phyloP scores from a whole-genome alignment of 192 early-diverging fungal genomes.

The Powellomyces hirtus region DNA sequence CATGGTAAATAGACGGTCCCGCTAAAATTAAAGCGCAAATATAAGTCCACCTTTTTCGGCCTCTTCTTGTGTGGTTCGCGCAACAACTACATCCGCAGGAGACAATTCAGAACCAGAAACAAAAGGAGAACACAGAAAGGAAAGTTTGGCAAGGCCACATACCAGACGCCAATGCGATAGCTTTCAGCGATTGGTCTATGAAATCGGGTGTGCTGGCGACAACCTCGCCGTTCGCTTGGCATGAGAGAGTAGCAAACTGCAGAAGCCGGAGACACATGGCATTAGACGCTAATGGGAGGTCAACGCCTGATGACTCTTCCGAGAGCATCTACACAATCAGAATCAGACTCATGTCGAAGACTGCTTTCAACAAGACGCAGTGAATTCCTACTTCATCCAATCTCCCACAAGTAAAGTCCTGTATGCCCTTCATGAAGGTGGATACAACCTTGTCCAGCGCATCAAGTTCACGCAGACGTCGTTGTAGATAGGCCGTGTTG shows the following conservation, averaged over 20 bases:
- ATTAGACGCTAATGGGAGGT: too few species aligned
- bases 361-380: too few species aligned
- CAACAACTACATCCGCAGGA: not conserved
- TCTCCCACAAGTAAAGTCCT: too few species aligned
- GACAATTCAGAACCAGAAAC: not conserved
- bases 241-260: slow-evolving; percentile 1
- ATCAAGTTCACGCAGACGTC: not conserved
- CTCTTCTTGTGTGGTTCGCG: not conserved
- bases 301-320: too few species aligned
- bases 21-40: too few species aligned
- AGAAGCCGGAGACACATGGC: not conserved
- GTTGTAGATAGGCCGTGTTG: not conserved
- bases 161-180: not conserved
- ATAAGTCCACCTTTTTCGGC: too few species aligned
- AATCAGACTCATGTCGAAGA: too few species aligned
- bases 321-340: too few species aligned
- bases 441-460: not conserved
- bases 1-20: too few species aligned
- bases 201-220: not conserved
- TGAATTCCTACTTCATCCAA: too few species aligned
- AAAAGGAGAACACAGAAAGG: not conserved
- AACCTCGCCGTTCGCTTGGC: not conserved
- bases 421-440: too few species aligned
- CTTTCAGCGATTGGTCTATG: not conserved
- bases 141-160: not conserved